Conservation (phyloP, 2,329 filamentous ascomycete species). For the Paraphaeosphaeria sporulosa region DNA sequence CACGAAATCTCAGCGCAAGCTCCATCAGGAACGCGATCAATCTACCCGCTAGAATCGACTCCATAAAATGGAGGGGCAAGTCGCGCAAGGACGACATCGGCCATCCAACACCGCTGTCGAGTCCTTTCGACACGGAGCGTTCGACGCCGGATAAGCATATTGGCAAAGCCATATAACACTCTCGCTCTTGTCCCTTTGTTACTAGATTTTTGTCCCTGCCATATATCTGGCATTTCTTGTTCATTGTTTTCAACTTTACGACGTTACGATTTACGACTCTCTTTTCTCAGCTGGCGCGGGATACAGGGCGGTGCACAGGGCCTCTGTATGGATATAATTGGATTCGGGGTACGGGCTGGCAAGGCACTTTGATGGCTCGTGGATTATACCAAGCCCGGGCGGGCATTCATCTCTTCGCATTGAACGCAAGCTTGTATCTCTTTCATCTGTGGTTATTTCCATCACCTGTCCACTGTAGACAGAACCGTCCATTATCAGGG, state of each 20-base stretch:
- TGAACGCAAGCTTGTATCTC: neutral
- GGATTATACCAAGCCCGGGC: neutral
- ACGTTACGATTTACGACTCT: slow-evolving; percentile 13
- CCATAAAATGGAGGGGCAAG: slow-evolving; percentile 34
- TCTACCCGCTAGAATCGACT: slow-evolving; percentile 23
- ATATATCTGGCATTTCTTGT: neutral
- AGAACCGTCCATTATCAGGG: neutral
- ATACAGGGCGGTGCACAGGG: neutral
- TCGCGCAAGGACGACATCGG: slow-evolving; percentile 36
- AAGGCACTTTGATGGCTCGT: neutral
- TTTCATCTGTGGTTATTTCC: neutral
- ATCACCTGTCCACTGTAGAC: slow-evolving; percentile 1
- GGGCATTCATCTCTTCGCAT: neutral
- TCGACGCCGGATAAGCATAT: slow-evolving; percentile 14
- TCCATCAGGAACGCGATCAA: slow-evolving; percentile 34
- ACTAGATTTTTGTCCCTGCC: neutral
- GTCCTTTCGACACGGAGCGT: slow-evolving; percentile 29
- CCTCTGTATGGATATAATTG: neutral
- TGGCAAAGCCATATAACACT: slow-evolving; percentile 21
- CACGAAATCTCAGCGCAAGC: slow-evolving; percentile 33
- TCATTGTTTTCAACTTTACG: slow-evolving; percentile 1
- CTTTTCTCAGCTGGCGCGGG: neutral
- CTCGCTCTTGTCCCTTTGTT: neutral
- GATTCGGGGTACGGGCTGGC: neutral
- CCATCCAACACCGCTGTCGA: slow-evolving; percentile 29